Percentiles rank a stretch among this genome's conserved stretches.
These are phyloP conservation scores for Populus hybrid DNA, from an alignment of 441 rosid species.

Conservation along the genomic window DNA sequence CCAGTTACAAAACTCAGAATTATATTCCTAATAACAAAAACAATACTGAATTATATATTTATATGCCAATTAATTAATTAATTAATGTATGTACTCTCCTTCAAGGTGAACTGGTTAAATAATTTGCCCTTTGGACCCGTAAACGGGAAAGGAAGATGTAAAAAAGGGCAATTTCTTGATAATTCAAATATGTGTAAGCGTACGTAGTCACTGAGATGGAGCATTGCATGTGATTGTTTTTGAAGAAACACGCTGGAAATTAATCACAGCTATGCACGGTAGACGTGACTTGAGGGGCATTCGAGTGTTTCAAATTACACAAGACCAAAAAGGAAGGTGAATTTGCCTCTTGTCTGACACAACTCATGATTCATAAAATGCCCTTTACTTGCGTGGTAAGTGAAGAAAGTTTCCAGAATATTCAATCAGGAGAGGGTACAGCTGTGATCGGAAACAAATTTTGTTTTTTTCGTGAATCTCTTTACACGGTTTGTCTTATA, in stretches of 20 bases:
- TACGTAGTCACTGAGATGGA: neutral
- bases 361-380: conserved; percentile 22
- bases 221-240: neutral
- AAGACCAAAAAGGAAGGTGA: conserved; percentile 8
- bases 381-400: conserved; percentile 47
- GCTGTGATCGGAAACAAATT: neutral
- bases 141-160: too few relatives aligned
- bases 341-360: conserved; percentile 33
- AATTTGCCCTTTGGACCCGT: too few relatives aligned
- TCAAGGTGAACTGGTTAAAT: too few relatives aligned
- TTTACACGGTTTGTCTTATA: too few relatives aligned
- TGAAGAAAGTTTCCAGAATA: conserved; percentile 25
- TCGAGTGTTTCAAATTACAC: conserved; percentile 11
- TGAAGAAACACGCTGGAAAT: neutral
- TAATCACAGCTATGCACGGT: neutral
- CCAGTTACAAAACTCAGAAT: too few relatives aligned
- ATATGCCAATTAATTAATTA: too few relatives aligned
- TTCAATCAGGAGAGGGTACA: neutral
- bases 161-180: too few relatives aligned
- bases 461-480: neutral
- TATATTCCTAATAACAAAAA: too few relatives aligned
- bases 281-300: conserved; percentile 17
- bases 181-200: neutral
- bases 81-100: too few relatives aligned
- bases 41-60: too few relatives aligned